Evolutionary conservation across 2,329 filamentous ascomycete species (phyloP).

Genomic region (Tolypocladium cylindrosporum): DNA sequence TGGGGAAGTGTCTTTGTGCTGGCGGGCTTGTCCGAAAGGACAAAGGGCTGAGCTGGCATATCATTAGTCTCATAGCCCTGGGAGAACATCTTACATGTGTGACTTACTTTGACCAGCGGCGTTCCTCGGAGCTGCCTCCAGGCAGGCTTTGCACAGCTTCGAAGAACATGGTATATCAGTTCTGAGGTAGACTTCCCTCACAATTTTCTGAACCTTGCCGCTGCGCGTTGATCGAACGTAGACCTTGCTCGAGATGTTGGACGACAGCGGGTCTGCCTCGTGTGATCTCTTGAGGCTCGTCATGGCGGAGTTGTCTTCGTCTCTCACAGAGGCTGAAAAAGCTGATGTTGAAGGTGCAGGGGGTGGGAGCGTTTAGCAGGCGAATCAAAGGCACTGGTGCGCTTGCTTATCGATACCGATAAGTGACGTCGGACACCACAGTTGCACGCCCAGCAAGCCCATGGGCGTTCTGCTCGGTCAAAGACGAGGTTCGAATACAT

Average conservation of each 20-base stretch:
- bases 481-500: background rate
- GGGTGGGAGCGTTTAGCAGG: conserved; percentile 5
- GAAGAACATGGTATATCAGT: conserved; percentile 98
- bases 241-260: conserved; percentile 87
- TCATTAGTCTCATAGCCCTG: conserved; percentile 2
- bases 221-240: conserved; percentile 91
- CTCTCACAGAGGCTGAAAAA: background rate
- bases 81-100: background rate
- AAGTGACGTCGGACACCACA: background rate
- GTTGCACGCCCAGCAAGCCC: background rate
- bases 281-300: conserved; percentile 54
- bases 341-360: conserved; percentile 7
- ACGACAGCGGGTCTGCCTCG: conserved; percentile 42
- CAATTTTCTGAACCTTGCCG: conserved; percentile 98
- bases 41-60: conserved; percentile 60
- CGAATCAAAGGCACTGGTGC: conserved; percentile 14
- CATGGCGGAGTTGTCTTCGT: conserved; percentile 30
- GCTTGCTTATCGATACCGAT: conserved; percentile 20
- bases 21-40: conserved; percentile 81
- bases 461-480: background rate
- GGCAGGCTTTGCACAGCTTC: conserved; percentile 70
- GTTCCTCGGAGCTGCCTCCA: conserved; percentile 65
- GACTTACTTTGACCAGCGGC: conserved; percentile 63
- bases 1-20: conserved; percentile 73
- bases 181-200: conserved; percentile 88